Evolutionary conservation across 208 protist species (phyloP), one percentile per base, ranked within the genome.

Genomic region (Herpetomonas tarakana): DNA sequence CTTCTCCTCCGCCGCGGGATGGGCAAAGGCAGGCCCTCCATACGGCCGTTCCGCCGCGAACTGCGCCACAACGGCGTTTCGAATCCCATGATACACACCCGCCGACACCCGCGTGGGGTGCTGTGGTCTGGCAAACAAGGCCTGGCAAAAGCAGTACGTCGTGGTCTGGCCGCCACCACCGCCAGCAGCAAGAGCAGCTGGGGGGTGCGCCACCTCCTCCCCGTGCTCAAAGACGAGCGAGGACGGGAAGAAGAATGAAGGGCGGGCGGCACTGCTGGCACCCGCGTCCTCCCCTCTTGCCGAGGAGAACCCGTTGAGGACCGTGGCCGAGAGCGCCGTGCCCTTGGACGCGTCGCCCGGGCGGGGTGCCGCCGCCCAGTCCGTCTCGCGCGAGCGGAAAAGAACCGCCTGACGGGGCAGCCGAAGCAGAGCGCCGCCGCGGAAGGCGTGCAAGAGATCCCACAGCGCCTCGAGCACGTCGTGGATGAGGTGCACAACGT

Each of bases 401-500:
- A 75, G 60, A 18, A 75, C 62, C 31, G 68, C 65, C 44, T 75
- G 68, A 0, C 60, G 63, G 2, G 68, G 62, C 2, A 74, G 53
- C 19, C 51, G 41, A 26, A 18, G 18, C 45, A 75, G 62, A n/a
- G 49, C 61, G 28, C 68, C 68, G 21, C 26, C 45, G 30, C 68
- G 56, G 55, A 57, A 52, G 3, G 49, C 58, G 24, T 65, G 45
- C 27, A 62, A 64, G 22, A 62, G 22, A 18, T 45, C 31, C 41
- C 55, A 55, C 31, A 75, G 46, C 30, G 35, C 65, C 57, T 69
- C 68, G 9, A 75, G 61, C 2, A 62, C 53, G 38, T 75, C 68
- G 0, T 63, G 68, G 45, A 75, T 29, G 31, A 75, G 62, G 44
- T 75, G 68, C 12, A 69, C 58, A 24, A 64, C 62, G 58, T 75